Percentiles rank a stretch among this genome's conserved stretches.
Conservation (phyloP, 2,329 filamentous ascomycete genomes). For the Colletotrichum neosansevieriae region DNA sequence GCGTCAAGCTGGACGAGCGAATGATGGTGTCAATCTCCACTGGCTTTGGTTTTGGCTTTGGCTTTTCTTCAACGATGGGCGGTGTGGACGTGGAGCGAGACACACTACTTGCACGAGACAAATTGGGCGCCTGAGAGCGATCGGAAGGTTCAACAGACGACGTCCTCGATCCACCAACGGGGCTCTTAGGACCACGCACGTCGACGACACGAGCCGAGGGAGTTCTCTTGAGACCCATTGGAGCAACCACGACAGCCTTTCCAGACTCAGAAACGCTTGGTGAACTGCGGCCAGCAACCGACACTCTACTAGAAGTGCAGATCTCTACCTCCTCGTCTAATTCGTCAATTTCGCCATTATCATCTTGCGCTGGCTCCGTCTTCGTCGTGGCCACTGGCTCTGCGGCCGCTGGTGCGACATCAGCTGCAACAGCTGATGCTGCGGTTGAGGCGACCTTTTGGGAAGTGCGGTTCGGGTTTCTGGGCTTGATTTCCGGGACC, state of each 20-base stretch:
- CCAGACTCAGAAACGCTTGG: conserved; percentile 62
- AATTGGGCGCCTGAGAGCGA: conserved; percentile 54
- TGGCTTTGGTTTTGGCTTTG: conserved; percentile 44
- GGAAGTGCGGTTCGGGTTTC: conserved; percentile 39
- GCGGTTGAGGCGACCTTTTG: conserved; percentile 16
- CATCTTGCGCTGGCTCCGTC: conserved; percentile 49
- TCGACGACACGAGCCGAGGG: conserved; percentile 70
- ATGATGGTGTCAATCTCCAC: conserved; percentile 41
- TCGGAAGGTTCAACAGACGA: conserved; percentile 61
- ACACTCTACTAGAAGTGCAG: conserved; percentile 67
- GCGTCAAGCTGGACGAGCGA: conserved; percentile 33
- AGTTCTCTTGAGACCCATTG: conserved; percentile 55
- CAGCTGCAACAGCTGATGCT: conserved; percentile 12
- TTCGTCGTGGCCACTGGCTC: not conserved
- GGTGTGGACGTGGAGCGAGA: conserved; percentile 52
- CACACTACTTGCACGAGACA: conserved; percentile 55
- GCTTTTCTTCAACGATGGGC: conserved; percentile 55
- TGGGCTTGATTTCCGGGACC: conserved; percentile 28
- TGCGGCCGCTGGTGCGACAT: conserved; percentile 3
- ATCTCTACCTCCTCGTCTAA: conserved; percentile 66
- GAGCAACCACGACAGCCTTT: conserved; percentile 53
- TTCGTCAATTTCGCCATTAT: conserved; percentile 63
- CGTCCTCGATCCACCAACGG: conserved; percentile 59
- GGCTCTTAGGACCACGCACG: conserved; percentile 65
- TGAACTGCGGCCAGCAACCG: conserved; percentile 64